phyloP scores from a whole-genome alignment of 176 grass and related monocot species.

The Triticum dicoccoides region DNA sequence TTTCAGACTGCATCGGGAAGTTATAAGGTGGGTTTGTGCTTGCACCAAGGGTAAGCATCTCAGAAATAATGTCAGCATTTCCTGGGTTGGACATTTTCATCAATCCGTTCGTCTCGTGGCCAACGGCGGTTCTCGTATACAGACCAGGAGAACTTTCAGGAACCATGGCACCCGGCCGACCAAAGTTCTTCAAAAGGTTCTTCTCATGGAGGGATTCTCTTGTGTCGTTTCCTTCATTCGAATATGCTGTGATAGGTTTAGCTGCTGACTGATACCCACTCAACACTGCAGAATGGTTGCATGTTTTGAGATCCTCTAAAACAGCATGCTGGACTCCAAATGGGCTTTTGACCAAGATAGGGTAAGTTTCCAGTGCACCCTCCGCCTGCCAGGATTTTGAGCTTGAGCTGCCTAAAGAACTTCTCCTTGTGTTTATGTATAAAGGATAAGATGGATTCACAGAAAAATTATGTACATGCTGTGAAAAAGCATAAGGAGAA shows the following conservation, averaged over 20 bases:
- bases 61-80: constrained; percentile 24
- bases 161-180: constrained; percentile 23
- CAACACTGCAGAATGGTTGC: not conserved
- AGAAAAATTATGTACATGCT: constrained; percentile 22
- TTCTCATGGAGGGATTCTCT: constrained; percentile 36
- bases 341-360: constrained; percentile 34
- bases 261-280: constrained; percentile 18
- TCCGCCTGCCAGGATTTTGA: not conserved
- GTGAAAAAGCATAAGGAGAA: constrained; percentile 39
- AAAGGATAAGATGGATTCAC: constrained; percentile 35
- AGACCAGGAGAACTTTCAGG: constrained; percentile 41
- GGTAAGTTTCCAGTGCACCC: constrained; percentile 6
- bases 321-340: constrained; percentile 30
- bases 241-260: constrained; percentile 23
- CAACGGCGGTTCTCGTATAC: not conserved
- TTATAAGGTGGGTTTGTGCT: not conserved
- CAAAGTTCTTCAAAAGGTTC: constrained; percentile 55
- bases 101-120: constrained; percentile 10
- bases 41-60: constrained; percentile 31
- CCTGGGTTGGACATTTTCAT: not conserved
- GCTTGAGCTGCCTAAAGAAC: constrained; percentile 5
- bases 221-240: constrained; percentile 16
- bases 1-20: constrained; percentile 14
- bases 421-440: constrained; percentile 25
- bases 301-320: constrained; percentile 25